Evolutionary conservation across 306 rosid genomes (phyloP), one percentile per base, ranked within the genome.

Genomic region (Fragaria ananassa): DNA sequence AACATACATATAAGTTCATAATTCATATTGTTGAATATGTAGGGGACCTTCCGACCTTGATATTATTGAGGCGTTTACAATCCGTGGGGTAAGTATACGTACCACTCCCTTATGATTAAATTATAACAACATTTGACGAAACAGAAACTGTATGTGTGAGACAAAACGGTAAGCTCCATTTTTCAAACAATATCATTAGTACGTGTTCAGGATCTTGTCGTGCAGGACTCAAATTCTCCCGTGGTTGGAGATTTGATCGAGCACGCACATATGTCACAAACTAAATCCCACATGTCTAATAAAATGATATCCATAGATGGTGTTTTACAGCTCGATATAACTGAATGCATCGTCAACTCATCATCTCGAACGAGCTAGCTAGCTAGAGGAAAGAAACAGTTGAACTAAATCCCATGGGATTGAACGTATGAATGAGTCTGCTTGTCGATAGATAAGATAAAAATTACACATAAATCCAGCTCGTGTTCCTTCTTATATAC

Each of bases 211-310:
- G 76, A 70, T 54, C n/a, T 69, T 85, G 81, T 77, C 93, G 90
- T 91, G 89, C 56, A 79, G 88, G 87, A 86, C 91, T 91, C 88
- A 80, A 85, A 85, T 79, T 75, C 64, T 53, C 80, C 17, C 7
- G 64, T 74, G 85, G 75, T 51, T 51, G 57, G 6, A 51, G 8
- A 51, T 51, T 51, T 51, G 7, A 4, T 37, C 7, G 57, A 51
- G 10, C 21, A 41, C 44, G 10, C 21, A 41, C 44, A 41, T 41
- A 41, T 41, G 86, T 77, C 75, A 74, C 60, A 78, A 82, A 80
- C 68, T 63, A 31, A 71, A 76, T 76, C 73, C 76, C 86, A 85
- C 83, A 19, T 18, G 21, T 18, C 18, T 0, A 1, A 51, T 18
- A 17, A 51, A 17, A 51, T 51, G 57, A 5, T 17, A 18, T 70